These are phyloP conservation scores for Penicillium sp. DNA, from an alignment of 2,329 filamentous ascomycete genomes.

Conservation along the genomic window DNA sequence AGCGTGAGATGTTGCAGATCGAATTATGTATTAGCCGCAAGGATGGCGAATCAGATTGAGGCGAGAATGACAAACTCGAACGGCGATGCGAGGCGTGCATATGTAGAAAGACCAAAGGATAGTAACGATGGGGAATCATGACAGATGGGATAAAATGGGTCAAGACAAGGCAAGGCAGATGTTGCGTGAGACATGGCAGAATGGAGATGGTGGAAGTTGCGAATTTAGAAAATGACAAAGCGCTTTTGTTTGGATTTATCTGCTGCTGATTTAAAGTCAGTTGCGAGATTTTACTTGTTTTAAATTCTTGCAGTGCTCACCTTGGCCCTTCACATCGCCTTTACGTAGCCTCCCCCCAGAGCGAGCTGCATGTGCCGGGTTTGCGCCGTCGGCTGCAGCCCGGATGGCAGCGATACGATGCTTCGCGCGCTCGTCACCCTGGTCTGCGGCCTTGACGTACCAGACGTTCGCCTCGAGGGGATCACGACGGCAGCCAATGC, in stretches of 20 bases:
- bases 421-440: conserved; percentile 87
- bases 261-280: conserved; percentile 6
- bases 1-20: neutral
- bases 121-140: neutral
- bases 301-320: conserved; percentile 22
- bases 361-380: conserved; percentile 39
- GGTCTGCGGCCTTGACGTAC: conserved; percentile 95
- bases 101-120: neutral
- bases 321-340: conserved; percentile 16
- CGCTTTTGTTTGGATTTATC: conserved; percentile 35
- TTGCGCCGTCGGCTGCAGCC: conserved; percentile 71
- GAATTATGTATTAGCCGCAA: neutral
- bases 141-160: neutral
- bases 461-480: conserved; percentile 97
- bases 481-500: conserved; percentile 91
- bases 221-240: conserved; percentile 33
- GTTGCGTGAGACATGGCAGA: neutral
- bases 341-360: conserved; percentile 24
- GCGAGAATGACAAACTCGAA: neutral
- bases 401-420: conserved; percentile 85
- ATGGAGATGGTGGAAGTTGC: conserved; percentile 4
- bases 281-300: conserved; percentile 15
- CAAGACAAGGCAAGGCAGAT: neutral
- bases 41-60: neutral
- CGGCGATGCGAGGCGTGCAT: neutral